These are phyloP conservation scores for Gloeopeniophorella convolvens DNA, from an alignment of 768 basidiomycete species.

Conservation along the genomic window DNA sequence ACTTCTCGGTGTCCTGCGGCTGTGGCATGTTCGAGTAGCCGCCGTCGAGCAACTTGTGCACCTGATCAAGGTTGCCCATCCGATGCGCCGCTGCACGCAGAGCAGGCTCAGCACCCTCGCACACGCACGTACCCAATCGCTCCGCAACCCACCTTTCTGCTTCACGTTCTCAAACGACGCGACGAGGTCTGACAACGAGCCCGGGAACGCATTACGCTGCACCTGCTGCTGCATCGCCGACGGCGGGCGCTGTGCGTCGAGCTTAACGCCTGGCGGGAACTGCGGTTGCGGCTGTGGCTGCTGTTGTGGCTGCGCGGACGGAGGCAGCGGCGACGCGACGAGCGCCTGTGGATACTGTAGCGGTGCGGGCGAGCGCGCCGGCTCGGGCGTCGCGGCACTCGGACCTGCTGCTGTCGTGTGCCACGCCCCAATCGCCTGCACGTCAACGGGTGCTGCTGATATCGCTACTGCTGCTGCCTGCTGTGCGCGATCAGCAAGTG, in stretches of 20 bases:
- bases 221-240: constrained; percentile 22
- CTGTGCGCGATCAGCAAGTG: not conserved
- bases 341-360: constrained; percentile 34
- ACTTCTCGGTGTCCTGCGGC: constrained; percentile 95
- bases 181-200: constrained; percentile 85
- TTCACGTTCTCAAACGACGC: constrained; percentile 94
- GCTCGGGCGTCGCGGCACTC: constrained; percentile 15
- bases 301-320: constrained; percentile 3
- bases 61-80: constrained; percentile 81
- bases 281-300: too few species aligned
- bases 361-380: constrained; percentile 42
- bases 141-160: constrained; percentile 67
- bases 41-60: constrained; percentile 91
- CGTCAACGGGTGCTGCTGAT: constrained; percentile 5
- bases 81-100: constrained; percentile 56
- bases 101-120: constrained; percentile 4
- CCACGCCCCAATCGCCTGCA: constrained; percentile 13
- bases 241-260: constrained; percentile 15
- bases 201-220: constrained; percentile 52
- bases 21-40: constrained; percentile 85
- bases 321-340: constrained; percentile 9
- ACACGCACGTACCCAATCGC: not conserved
- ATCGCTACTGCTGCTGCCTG: not conserved
- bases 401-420: constrained; percentile 11
- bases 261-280: constrained; percentile 22